Evolutionary conservation across 352 stramenopile species (phyloP).

Genomic region (Globisporangium paddicum): DNA sequence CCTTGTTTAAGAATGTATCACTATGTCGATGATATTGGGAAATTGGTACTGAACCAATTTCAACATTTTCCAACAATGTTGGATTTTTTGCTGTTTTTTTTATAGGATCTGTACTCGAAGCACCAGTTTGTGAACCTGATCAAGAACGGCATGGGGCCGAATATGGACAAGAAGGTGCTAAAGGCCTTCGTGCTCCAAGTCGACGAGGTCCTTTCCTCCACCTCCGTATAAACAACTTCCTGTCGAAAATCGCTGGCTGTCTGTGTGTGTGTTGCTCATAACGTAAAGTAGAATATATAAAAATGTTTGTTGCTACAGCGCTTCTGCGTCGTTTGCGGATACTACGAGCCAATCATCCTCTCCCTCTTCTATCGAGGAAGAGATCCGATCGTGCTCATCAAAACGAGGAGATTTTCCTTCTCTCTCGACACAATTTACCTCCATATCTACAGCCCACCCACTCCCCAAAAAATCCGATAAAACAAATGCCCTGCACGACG

Average conservation of each 20-base stretch:
- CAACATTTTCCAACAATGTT: not conserved
- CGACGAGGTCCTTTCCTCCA: conserved; percentile 37
- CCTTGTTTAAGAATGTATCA: not conserved
- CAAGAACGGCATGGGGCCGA: conserved; percentile 56
- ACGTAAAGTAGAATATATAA: not conserved
- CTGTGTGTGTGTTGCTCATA: not conserved
- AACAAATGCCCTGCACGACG: not conserved
- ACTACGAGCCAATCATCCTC: not conserved
- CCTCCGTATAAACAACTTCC: not conserved
- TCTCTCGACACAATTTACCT: not conserved
- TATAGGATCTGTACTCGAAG: conserved; percentile 56
- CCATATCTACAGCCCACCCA: not conserved
- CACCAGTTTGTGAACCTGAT: conserved; percentile 56
- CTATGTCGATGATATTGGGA: not conserved
- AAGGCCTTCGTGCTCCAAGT: conserved; percentile 60
- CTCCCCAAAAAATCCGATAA: not conserved
- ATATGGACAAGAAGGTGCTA: conserved; percentile 45
- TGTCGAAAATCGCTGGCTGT: not conserved
- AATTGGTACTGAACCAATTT: not conserved
- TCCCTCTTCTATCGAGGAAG: not conserved
- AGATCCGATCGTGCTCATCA: not conserved
- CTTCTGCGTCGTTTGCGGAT: not conserved
- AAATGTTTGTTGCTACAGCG: not conserved
- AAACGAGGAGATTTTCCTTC: not conserved
- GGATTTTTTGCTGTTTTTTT: conserved; percentile 4